Conservation (phyloP, 768 basidiomycete genomes). For the Phanerochaete sordida region DNA sequence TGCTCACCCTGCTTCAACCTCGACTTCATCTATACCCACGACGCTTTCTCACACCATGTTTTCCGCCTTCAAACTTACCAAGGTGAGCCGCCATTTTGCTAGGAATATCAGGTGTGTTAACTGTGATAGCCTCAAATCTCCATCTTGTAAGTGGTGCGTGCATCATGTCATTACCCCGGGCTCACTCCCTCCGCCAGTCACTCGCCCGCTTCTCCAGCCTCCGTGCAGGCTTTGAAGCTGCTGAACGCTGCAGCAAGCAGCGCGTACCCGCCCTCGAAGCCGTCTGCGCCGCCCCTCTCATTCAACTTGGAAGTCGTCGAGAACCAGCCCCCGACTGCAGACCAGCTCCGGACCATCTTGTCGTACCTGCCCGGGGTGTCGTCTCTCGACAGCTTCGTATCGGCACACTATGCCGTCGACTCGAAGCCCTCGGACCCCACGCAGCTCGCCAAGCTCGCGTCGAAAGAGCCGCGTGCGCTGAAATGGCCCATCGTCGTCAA, state of each 20-base stretch:
- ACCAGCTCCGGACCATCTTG: slow-evolving; percentile 66
- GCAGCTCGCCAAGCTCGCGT: slow-evolving; percentile 47
- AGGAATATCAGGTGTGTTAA: background rate
- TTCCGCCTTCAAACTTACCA: slow-evolving; percentile 33
- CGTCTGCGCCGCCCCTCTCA: slow-evolving; percentile 47
- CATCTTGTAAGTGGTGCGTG: slow-evolving; percentile 47
- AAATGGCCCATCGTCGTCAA: slow-evolving; percentile 84
- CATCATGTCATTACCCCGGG: background rate
- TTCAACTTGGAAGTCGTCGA: slow-evolving; percentile 76
- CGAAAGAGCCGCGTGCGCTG: slow-evolving; percentile 54
- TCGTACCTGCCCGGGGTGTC: slow-evolving; percentile 43
- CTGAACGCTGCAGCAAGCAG: slow-evolving; percentile 55
- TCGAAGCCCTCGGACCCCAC: slow-evolving; percentile 37
- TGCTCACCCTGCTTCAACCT: no score
- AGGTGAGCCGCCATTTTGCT: slow-evolving; percentile 15
- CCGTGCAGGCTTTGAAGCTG: slow-evolving; percentile 55
- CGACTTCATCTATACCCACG: background rate
- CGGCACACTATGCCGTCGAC: slow-evolving; percentile 53
- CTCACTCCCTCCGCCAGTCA: slow-evolving; percentile 42
- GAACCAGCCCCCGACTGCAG: slow-evolving; percentile 54
- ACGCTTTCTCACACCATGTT: slow-evolving; percentile 25
- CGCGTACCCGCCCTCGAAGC: slow-evolving; percentile 56
- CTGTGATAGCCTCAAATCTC: slow-evolving; percentile 51
- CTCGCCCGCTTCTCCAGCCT: slow-evolving; percentile 52
- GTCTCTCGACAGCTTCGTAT: slow-evolving; percentile 44